Percentiles rank a stretch among this genome's conserved stretches.
These are phyloP conservation scores for Globisporangium paroecandrum DNA, from an alignment of 352 stramenopile genomes.

Conservation along the genomic window DNA sequence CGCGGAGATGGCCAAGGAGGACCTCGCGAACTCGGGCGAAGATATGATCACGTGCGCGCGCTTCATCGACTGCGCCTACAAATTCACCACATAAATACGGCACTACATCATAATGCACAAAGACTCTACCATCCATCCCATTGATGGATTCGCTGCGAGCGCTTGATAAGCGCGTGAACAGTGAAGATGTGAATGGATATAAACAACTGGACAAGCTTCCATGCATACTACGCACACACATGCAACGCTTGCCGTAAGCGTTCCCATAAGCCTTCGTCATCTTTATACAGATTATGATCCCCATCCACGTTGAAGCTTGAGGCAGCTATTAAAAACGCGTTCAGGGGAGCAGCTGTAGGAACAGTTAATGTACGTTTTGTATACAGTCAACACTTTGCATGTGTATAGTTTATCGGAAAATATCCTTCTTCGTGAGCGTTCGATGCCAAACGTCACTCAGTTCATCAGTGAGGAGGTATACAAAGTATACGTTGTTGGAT, in stretches of 20 bases:
- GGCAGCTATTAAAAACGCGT: neutral
- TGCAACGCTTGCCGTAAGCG: neutral
- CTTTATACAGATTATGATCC: neutral
- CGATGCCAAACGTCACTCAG: no score
- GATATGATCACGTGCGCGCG: constrained; percentile 67
- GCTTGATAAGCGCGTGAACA: no score
- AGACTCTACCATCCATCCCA: neutral
- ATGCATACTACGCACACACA: neutral
- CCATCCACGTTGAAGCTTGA: constrained; percentile 5
- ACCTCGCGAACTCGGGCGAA: constrained; percentile 60
- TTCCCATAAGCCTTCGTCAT: neutral
- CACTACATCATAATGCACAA: neutral
- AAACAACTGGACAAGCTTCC: neutral
- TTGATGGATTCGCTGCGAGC: no score
- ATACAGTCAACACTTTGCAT: no score
- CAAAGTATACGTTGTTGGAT: neutral
- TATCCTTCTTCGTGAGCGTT: no score
- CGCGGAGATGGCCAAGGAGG: constrained; percentile 95
- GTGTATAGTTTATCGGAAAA: no score
- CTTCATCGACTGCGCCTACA: constrained; percentile 84
- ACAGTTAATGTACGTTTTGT: neutral
- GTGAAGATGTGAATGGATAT: neutral
- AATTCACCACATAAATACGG: constrained; percentile 46
- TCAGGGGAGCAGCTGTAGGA: neutral
- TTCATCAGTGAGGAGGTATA: neutral